Evolutionary conservation across 768 basidiomycete species (phyloP), one percentile per base, ranked within the genome.

Genomic region (Tylopilus sp.): DNA sequence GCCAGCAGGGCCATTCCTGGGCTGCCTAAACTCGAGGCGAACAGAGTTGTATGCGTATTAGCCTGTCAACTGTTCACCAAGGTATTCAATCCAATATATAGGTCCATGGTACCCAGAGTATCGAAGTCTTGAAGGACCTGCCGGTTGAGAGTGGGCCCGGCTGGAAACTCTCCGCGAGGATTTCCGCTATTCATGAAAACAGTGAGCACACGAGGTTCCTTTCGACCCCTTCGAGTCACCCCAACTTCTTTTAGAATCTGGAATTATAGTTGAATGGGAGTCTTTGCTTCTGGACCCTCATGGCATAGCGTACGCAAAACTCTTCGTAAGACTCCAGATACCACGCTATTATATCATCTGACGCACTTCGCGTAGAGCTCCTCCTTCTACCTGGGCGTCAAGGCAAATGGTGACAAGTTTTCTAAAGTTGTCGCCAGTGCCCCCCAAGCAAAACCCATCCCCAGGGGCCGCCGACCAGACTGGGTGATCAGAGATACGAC

Each of bases 51-150:
- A 61, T 42, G 84, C 69, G 2, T 23, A 11, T 40, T 8, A 4
- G 39, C 31, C 48, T 4, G 26, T 26, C 5, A 4, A 22, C 30
- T 13, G 7, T 28, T 33, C 30, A 20, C 10, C 2, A 7, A 26
- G 35, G 23, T 13, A 25, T 4, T 46, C 40, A 15, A 47, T 9
- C 30, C 23, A 26, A 11, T n/a, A 30, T 15, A 15, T 41, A 90
- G 86, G 83, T 91, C 4, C 91, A 94, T 61, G 91, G 73, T 6
- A 81, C 82, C 11, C 90, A 92, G 65, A 82, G 81, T 7, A 88
- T 94, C 51, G 82, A 93, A 67, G 78, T 91, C 25, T 63, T 94
- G 53, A 87, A 83, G 65, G 80, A 84, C n/a, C 72, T 95, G 44
- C 91, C 91, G 0, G 66, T 77, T 0, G 84, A 81, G 30, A 86